Conservation (phyloP, 108 stramenopile species). For the Mediolabrus comicus region DNA sequence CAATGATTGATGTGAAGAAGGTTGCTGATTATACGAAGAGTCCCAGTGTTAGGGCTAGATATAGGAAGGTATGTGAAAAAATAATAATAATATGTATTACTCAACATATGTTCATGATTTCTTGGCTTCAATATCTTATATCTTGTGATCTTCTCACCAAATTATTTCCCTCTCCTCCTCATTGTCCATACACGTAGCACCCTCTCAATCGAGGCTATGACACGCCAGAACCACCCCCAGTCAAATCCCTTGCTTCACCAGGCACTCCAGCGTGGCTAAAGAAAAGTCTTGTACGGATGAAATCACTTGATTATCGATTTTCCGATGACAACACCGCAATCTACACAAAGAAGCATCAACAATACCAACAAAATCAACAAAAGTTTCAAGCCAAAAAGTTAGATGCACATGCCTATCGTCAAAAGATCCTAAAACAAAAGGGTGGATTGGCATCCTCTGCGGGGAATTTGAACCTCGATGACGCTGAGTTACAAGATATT, state of each 20-base stretch:
- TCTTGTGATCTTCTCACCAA: not conserved
- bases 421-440: slow-evolving; percentile 48
- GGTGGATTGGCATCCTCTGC: slow-evolving; percentile 28
- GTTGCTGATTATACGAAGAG: slow-evolving; percentile 64
- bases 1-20: slow-evolving; percentile 51
- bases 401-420: slow-evolving; percentile 59
- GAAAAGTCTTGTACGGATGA: slow-evolving; percentile 23
- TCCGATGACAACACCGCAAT: slow-evolving; percentile 34
- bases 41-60: slow-evolving; percentile 46
- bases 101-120: too few relatives aligned
- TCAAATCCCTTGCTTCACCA: slow-evolving; percentile 6
- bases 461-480: slow-evolving; percentile 14
- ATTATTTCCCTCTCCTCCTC: not conserved
- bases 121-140: not conserved
- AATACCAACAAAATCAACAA: not conserved
- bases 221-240: slow-evolving; percentile 29
- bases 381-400: not conserved
- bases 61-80: slow-evolving; percentile 25
- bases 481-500: slow-evolving; percentile 24
- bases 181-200: not conserved
- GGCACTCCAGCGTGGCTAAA: slow-evolving; percentile 34
- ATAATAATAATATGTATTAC: too few relatives aligned
- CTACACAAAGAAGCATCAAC: slow-evolving; percentile 7
- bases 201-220: slow-evolving; percentile 32
- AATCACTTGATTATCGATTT: slow-evolving; percentile 37